These are phyloP conservation scores for Gilbertella persicaria DNA, from an alignment of 371 early-diverging fungal genomes.

Conservation along the genomic window DNA sequence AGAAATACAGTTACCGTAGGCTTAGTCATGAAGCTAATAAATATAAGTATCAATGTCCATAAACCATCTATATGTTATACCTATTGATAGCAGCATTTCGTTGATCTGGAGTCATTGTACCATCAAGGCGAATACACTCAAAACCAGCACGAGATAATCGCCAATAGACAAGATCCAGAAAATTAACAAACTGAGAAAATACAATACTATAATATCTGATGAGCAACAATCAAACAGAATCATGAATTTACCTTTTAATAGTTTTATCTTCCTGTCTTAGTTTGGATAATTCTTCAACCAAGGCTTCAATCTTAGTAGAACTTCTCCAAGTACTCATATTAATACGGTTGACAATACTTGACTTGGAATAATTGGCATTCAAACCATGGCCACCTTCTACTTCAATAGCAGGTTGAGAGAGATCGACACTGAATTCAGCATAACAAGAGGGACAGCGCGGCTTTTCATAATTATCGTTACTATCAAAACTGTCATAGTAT, in stretches of 20 bases:
- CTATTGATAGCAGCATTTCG: constrained; percentile 76
- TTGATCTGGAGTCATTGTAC: constrained; percentile 87
- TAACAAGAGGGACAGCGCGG: constrained; percentile 89
- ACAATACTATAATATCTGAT: constrained; percentile 45
- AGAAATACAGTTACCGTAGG: constrained; percentile 87
- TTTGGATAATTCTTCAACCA: constrained; percentile 86
- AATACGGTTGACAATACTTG: constrained; percentile 90
- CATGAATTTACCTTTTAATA: constrained; percentile 65
- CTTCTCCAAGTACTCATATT: constrained; percentile 85
- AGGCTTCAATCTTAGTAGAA: constrained; percentile 90
- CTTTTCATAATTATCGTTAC: constrained; percentile 23
- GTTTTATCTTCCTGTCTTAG: constrained; percentile 79
- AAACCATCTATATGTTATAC: no score
- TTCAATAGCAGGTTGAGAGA: constrained; percentile 68
- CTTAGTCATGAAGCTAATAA: constrained; percentile 77
- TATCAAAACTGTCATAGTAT: constrained; percentile 43
- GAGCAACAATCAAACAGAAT: no score
- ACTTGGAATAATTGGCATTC: constrained; percentile 53
- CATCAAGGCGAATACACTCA: constrained; percentile 91
- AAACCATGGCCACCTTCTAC: constrained; percentile 17
- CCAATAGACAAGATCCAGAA: constrained; percentile 94
- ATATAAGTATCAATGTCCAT: no score
- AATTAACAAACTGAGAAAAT: constrained; percentile 80
- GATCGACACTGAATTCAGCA: constrained; percentile 78
- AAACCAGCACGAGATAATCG: constrained; percentile 93